phyloP scores from a whole-genome alignment of 805 yeast genomes.

The Brettanomyces sp. region DNA sequence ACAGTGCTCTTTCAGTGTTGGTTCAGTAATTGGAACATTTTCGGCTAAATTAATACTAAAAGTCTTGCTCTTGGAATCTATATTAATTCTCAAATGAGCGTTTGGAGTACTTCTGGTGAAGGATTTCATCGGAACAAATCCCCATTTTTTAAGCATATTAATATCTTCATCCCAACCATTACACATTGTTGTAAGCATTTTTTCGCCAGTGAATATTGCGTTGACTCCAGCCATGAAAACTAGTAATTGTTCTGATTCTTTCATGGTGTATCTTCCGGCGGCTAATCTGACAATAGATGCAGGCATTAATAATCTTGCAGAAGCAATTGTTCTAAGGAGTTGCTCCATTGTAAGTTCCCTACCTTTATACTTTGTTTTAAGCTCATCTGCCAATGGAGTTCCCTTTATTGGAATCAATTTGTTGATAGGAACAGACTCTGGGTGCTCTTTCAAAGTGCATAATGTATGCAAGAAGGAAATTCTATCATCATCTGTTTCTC shows the following conservation, averaged over 20 bases:
- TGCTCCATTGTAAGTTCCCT: slow-evolving; percentile 49
- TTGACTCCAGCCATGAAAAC: slow-evolving; percentile 74
- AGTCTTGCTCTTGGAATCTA: neutral
- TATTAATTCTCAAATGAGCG: slow-evolving; percentile 1
- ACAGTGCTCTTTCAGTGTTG: no score
- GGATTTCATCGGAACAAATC: slow-evolving; percentile 23
- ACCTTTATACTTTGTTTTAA: slow-evolving; percentile 24
- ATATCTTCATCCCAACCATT: slow-evolving; percentile 80
- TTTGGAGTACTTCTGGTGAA: slow-evolving; percentile 5
- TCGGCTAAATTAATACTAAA: neutral
- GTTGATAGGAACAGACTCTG: slow-evolving; percentile 77
- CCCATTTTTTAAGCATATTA: slow-evolving; percentile 61
- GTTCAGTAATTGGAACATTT: no score
- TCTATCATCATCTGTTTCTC: slow-evolving; percentile 66
- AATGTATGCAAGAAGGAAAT: slow-evolving; percentile 58
- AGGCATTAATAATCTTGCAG: slow-evolving; percentile 73
- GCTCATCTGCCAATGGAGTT: slow-evolving; percentile 60
- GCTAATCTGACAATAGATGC: slow-evolving; percentile 61
- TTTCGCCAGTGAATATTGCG: slow-evolving; percentile 74
- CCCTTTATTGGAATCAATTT: slow-evolving; percentile 72
- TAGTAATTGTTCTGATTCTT: slow-evolving; percentile 62
- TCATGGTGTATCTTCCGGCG: slow-evolving; percentile 78
- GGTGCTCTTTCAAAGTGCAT: slow-evolving; percentile 61
- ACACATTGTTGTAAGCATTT: slow-evolving; percentile 75
- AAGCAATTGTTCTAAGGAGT: slow-evolving; percentile 60